These are phyloP conservation scores for Ambrosiella xylebori DNA, from an alignment of 2,329 filamentous ascomycete species.

Conservation along the genomic window DNA sequence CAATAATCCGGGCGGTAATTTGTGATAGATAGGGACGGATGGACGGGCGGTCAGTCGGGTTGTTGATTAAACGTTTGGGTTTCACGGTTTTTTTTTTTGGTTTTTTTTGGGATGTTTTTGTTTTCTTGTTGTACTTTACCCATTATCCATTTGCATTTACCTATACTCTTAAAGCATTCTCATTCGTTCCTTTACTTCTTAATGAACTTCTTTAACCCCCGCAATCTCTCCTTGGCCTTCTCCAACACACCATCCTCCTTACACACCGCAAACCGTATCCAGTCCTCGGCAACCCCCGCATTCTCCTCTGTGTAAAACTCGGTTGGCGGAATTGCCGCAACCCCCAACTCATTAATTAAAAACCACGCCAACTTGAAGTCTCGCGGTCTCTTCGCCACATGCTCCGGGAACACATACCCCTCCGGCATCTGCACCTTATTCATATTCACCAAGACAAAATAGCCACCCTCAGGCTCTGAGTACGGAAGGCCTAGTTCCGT, in stretches of 20 bases:
- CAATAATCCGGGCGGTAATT: too few relatives aligned
- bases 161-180: background rate
- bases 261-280: constrained; percentile 88
- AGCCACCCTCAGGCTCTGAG: constrained; percentile 87
- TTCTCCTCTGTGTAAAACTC: constrained; percentile 89
- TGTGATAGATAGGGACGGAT: too few relatives aligned
- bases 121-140: background rate
- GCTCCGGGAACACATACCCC: constrained; percentile 73
- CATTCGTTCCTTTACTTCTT: background rate
- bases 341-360: constrained; percentile 86
- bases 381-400: constrained; percentile 69
- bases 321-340: constrained; percentile 88
- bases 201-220: constrained; percentile 58
- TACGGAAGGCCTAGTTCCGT: constrained; percentile 61
- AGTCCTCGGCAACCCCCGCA: constrained; percentile 75
- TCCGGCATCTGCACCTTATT: constrained; percentile 67
- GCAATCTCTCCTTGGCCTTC: constrained; percentile 56
- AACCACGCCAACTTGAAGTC: constrained; percentile 97
- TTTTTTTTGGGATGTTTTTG: background rate
- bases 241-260: constrained; percentile 80
- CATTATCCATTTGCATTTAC: background rate
- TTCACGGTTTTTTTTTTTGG: background rate
- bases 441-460: constrained; percentile 94
- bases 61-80: background rate
- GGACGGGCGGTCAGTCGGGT: background rate